Evolutionary conservation across 2,329 filamentous ascomycete species (phyloP).

Genomic region (Chaetomiaceae sp.): DNA sequence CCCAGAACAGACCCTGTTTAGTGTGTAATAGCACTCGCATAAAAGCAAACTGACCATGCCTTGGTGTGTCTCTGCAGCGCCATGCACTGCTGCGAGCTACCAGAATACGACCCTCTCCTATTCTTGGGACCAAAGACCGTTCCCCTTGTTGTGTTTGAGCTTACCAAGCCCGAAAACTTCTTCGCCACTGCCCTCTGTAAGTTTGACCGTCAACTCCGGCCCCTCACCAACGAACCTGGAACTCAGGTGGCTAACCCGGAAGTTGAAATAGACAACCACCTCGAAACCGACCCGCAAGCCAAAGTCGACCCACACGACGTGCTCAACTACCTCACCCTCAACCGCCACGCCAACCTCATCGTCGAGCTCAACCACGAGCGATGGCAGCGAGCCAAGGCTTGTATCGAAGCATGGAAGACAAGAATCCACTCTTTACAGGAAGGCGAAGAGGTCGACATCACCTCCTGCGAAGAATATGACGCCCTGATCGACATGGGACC

Average conservation of each 20-base stretch:
- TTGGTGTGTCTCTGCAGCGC: too few species aligned
- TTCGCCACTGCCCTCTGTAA: conserved; percentile 4
- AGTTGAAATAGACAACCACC: conserved; percentile 12
- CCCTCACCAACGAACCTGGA: not conserved
- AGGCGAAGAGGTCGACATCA: not conserved
- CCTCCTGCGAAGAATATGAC: not conserved
- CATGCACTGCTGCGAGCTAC: not conserved
- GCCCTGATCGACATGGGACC: not conserved
- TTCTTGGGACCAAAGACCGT: conserved; percentile 3
- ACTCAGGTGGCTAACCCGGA: too few species aligned
- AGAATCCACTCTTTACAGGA: too few species aligned
- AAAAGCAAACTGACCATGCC: not conserved
- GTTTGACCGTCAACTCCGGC: not conserved
- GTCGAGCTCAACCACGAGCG: conserved; percentile 10
- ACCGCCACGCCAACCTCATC: conserved; percentile 10
- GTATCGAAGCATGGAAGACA: conserved; percentile 1
- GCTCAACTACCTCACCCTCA: conserved; percentile 2
- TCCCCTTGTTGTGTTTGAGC: not conserved
- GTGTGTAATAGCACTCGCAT: too few species aligned
- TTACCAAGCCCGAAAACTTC: not conserved
- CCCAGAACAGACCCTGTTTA: not conserved
- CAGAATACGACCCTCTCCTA: conserved; percentile 3
- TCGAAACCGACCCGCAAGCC: not conserved
- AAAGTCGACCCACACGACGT: conserved; percentile 1
- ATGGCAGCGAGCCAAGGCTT: not conserved